Conservation (phyloP, 495 filamentous ascomycete species). For the Penicillium manginii region DNA sequence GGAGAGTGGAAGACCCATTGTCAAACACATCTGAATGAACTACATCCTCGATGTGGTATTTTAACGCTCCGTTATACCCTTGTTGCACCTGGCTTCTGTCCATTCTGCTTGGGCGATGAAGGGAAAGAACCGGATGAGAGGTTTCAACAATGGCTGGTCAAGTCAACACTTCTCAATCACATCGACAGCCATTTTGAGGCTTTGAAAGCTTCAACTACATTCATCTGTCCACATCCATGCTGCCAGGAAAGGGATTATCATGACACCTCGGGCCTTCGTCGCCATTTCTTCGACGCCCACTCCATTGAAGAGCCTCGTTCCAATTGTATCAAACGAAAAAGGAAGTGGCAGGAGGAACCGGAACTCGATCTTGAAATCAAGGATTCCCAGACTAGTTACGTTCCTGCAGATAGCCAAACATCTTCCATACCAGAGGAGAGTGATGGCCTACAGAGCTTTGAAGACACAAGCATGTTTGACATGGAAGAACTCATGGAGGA, state of each 20-base stretch:
- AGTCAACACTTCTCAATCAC: constrained; percentile 21
- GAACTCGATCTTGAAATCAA: background rate
- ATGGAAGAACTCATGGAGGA: constrained; percentile 3
- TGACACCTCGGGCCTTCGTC: background rate
- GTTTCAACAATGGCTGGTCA: constrained; percentile 20
- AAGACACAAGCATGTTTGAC: background rate
- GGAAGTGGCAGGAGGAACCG: constrained; percentile 9
- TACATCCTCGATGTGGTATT: constrained; percentile 21
- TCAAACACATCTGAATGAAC: constrained; percentile 15
- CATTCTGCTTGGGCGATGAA: constrained; percentile 19
- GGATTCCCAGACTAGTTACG: background rate
- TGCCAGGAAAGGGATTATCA: constrained; percentile 5
- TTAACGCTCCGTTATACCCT: constrained; percentile 25
- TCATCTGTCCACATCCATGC: constrained; percentile 9
- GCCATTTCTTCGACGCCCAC: constrained; percentile 12
- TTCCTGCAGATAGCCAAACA: background rate
- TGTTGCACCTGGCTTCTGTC: constrained; percentile 16
- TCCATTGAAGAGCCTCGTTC: constrained; percentile 16
- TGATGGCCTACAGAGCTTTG: background rate
- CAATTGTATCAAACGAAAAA: constrained; percentile 13
- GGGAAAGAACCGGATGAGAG: constrained; percentile 13
- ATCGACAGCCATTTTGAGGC: constrained; percentile 12
- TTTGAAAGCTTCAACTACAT: background rate
- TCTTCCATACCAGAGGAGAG: background rate
- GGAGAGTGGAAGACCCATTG: constrained; percentile 16